Evolutionary conservation across 1,139 yeast species (phyloP), one percentile per base, ranked within the genome.

Genomic region (Candida buenavistaensis): DNA sequence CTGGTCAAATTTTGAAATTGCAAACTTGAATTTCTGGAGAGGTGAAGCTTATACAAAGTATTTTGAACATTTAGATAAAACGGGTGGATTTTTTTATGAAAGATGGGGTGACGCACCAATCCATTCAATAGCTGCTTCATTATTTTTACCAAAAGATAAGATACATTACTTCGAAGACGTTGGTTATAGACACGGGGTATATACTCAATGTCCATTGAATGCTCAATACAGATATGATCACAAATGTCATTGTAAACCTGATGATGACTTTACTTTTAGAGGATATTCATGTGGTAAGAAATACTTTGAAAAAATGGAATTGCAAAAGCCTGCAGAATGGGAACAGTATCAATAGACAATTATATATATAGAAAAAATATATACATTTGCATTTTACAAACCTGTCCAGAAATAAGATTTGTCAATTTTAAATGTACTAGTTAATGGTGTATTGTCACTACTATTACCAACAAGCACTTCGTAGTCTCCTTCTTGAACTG

Each of bases 101-200:
- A 72, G 96, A 55, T 89, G 97, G 97, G 96, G 96, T 21, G 96
- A 89, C 59, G 96, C 96, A 0, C 96, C 96, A 5, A 78, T 88
- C 15, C 96, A 88, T 61, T 81, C 95, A 3, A 76, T 88, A 12
- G 90, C 92, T 2, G 94, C 88, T 1, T 70, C 95, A 0, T 66
- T 84, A 39, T 73, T 88, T 55, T 60, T 86, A 45, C 75, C 82
- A 41, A 75, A 72, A 48, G 72, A 72, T 40, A 74, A 83, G 51
- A 65, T 88, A 33, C 95, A 87, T 57, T 86, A 75, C 66, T 88
- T 88, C 55, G 84, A 77, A 37, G 88, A 86, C 49, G 76, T 88
- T 22, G 96, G 96, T 3, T 88, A 88, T 63, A 82, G 60, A 62
- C 96, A 88, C 57, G 80, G 77, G 2, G 80, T 76, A 10, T 77